Conservation (phyloP, 768 basidiomycete species). For the Boletus edulis region DNA sequence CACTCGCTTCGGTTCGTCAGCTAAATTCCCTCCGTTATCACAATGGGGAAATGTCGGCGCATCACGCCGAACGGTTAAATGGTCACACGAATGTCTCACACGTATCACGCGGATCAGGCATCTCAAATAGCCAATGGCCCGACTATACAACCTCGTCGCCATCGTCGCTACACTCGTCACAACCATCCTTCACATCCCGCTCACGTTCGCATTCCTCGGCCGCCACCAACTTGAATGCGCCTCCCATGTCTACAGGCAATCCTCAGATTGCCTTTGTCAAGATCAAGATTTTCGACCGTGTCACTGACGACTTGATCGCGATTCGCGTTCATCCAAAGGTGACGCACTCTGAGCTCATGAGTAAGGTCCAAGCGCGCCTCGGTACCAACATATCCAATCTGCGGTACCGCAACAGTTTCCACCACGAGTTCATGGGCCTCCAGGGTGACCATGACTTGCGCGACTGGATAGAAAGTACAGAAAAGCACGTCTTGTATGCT, state of each 20-base stretch:
- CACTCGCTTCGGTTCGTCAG: slow-evolving; percentile 40
- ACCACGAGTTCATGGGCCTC: slow-evolving; percentile 62
- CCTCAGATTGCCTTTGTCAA: slow-evolving; percentile 90
- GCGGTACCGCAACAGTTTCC: slow-evolving; percentile 72
- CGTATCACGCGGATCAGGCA: slow-evolving; percentile 31
- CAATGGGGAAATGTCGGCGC: slow-evolving; percentile 31
- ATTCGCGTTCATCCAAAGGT: slow-evolving; percentile 95
- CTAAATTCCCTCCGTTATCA: slow-evolving; percentile 25
- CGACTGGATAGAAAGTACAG: slow-evolving; percentile 73
- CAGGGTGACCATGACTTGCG: slow-evolving; percentile 61
- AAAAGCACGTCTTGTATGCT: slow-evolving; percentile 82
- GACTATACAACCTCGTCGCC: slow-evolving; percentile 39
- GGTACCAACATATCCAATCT: slow-evolving; percentile 70
- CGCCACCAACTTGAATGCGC: slow-evolving; percentile 51
- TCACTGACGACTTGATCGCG: slow-evolving; percentile 93
- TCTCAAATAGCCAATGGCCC: slow-evolving; percentile 27
- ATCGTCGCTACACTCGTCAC: slow-evolving; percentile 48
- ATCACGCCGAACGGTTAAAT: slow-evolving; percentile 32
- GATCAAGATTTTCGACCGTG: slow-evolving; percentile 96
- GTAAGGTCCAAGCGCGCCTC: slow-evolving; percentile 85
- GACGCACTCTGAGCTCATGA: slow-evolving; percentile 81
- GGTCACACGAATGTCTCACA: slow-evolving; percentile 18
- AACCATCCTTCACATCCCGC: slow-evolving; percentile 51
- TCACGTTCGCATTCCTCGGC: slow-evolving; percentile 60
- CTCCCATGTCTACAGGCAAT: slow-evolving; percentile 74